Conservation (phyloP, 768 basidiomycete species). For the Trametes elegans region DNA sequence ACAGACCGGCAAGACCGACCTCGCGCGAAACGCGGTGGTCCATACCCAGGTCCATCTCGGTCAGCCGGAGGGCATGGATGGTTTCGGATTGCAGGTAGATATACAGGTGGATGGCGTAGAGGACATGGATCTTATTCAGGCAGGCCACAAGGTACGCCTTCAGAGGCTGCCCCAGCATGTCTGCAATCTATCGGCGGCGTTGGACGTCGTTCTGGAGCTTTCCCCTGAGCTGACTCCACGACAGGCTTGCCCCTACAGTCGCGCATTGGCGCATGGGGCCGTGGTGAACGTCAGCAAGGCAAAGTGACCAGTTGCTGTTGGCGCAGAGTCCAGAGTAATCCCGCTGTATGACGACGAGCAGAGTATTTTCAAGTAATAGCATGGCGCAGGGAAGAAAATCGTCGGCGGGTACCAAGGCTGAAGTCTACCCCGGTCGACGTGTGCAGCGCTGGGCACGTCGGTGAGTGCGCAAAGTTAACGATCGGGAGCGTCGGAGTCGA, state of each 20-base stretch:
- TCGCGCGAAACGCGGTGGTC: conserved; percentile 58
- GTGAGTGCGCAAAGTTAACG: neutral
- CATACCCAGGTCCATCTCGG: conserved; percentile 64
- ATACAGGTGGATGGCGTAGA: conserved; percentile 69
- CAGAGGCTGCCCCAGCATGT: neutral
- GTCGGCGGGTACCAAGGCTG: neutral
- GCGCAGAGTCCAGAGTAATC: neutral
- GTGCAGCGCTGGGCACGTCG: neutral
- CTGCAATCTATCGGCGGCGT: no score
- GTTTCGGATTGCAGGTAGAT: conserved; percentile 68
- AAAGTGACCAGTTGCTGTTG: conserved; percentile 25
- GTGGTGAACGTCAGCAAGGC: conserved; percentile 57
- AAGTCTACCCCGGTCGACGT: neutral
- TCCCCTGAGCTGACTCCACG: conserved; percentile 1
- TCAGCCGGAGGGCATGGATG: conserved; percentile 51
- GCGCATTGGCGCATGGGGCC: conserved; percentile 56
- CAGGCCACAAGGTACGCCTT: conserved; percentile 62
- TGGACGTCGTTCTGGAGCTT: neutral
- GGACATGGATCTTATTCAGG: conserved; percentile 60
- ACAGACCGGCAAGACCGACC: conserved; percentile 51
- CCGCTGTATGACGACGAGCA: neutral
- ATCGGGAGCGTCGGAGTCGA: conserved; percentile 10
- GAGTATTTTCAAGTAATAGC: neutral
- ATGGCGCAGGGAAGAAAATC: neutral
- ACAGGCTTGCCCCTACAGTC: conserved; percentile 69